Evolutionary conservation across 2,329 filamentous ascomycete genomes (phyloP).

Genomic region (Claviceps citrina): DNA sequence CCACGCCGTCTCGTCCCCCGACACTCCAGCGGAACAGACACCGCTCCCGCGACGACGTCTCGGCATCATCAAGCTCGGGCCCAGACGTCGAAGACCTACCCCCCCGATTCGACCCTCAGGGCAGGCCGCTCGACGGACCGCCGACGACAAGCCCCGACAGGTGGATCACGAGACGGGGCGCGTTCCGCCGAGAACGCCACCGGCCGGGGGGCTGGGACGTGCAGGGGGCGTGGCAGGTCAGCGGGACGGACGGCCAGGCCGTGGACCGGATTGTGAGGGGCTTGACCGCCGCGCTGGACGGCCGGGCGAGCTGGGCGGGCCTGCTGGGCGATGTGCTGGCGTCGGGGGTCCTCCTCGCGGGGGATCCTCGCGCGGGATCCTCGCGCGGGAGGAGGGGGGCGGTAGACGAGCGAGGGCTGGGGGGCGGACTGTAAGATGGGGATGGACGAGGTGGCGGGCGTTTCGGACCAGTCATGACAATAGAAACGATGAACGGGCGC

Average conservation of each 20-base stretch:
- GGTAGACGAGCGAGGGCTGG: too few species aligned
- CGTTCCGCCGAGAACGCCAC: constrained; percentile 25
- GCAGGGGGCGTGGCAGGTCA: constrained; percentile 29
- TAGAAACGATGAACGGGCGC: too few species aligned
- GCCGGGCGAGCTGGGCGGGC: constrained; percentile 17
- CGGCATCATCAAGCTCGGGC: constrained; percentile 15
- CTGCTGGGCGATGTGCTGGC: constrained; percentile 18
- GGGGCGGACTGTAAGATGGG: too few species aligned
- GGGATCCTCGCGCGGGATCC: too few species aligned
- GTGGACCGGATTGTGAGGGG: constrained; percentile 21
- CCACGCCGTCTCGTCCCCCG: constrained; percentile 18
- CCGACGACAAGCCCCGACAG: constrained; percentile 7
- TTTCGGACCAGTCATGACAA: too few species aligned
- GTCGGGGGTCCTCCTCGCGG: constrained; percentile 5
- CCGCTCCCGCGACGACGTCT: constrained; percentile 3
- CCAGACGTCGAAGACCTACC: constrained; percentile 29
- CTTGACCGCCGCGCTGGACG: constrained; percentile 16
- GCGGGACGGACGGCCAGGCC: constrained; percentile 26
- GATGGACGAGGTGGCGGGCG: too few species aligned
- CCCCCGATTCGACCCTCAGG: constrained; percentile 30
- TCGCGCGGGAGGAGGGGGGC: too few species aligned
- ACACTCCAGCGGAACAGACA: constrained; percentile 9
- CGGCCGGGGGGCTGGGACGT: constrained; percentile 21
- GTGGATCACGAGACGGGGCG: constrained; percentile 24
- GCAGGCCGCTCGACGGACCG: constrained; percentile 22